Evolutionary conservation across 345 rosid species (phyloP).

Genomic region (Linum tenue): DNA sequence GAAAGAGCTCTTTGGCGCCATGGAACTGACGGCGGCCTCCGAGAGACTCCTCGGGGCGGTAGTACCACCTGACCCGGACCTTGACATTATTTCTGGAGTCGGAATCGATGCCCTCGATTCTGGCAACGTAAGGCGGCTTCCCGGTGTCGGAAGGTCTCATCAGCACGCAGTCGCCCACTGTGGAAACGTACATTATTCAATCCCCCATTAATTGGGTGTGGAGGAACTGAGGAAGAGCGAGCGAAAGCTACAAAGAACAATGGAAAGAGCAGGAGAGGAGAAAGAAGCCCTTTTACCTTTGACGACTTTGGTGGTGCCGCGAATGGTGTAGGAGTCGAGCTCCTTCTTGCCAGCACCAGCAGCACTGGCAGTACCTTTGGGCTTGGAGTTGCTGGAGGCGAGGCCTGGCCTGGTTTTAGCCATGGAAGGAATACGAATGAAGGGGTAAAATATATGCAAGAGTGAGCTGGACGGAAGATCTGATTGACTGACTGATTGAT

Average conservation of each 20-base stretch:
- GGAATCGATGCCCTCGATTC: constrained; percentile 67
- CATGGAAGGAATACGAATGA: constrained; percentile 25
- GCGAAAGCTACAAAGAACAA: neutral
- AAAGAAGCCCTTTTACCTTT: constrained; percentile 27
- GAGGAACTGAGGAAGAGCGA: too few species aligned
- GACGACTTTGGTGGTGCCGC: constrained; percentile 59
- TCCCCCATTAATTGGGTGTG: too few species aligned
- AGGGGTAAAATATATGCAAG: neutral
- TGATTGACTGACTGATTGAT: neutral
- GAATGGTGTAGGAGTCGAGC: constrained; percentile 53
- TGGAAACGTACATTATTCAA: neutral
- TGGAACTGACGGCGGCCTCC: constrained; percentile 88
- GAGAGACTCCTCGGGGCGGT: constrained; percentile 74
- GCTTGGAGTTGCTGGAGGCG: constrained; percentile 20
- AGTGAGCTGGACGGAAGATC: neutral
- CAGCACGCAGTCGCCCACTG: constrained; percentile 75
- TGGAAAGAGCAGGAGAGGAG: neutral
- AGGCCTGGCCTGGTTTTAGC: constrained; percentile 75
- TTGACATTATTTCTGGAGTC: constrained; percentile 57
- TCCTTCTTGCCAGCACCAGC: constrained; percentile 30
- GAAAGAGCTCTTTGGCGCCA: constrained; percentile 80
- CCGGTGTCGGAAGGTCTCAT: constrained; percentile 74
- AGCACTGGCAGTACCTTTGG: constrained; percentile 13
- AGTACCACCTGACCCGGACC: constrained; percentile 77
- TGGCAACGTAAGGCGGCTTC: constrained; percentile 71